Evolutionary conservation across 1,284 basidiomycete genomes (phyloP), one percentile per base, ranked within the genome.

Genomic region (Leccinum subspadiceum): DNA sequence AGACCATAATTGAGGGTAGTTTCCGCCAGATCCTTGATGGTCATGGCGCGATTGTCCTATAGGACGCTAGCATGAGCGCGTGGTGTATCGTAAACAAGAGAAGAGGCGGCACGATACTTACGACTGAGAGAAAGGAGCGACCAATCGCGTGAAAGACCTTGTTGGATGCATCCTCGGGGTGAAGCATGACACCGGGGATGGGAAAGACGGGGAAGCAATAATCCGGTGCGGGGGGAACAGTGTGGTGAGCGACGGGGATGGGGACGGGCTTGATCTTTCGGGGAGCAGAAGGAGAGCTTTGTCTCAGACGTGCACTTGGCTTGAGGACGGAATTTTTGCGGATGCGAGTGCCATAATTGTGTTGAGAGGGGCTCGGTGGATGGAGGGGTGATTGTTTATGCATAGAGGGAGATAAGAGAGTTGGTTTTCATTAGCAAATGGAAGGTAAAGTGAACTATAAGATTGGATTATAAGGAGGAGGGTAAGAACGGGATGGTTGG

Each of bases 1-100:
- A 90, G 77, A 58, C 89, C 89, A 68, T 78, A 81, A 65, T 77
- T 77, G 66, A 85, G 79, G 46, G 83, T 80, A 76, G 86, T 81
- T 65, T 90, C 87, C 48, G 89, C 84, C 58, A 91, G 83, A 76
- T 91, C 89, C 72, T 91, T 91, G 76, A 91, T 86, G 49, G 89
- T 91, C 85, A 90, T 89, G 48, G 89, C 89, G 53, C 87, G 83
- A 73, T 91, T 91, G 70, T 87, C 82, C 87, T 89, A 59, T 57
- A 60, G 52, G 53, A 57, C 39, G 35, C 39, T 20, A 24, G 33
- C 22, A 41, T 54, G 53, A 57, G 56, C 61, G 31, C 61, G 71
- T 51, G 41, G 41, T 46, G 52, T n/a, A 61, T 35, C 22, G 54
- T 59, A 60, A 62, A 68, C 3, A 20, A 46, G 24, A 64, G 62